Base-by-base conservation (phyloP, 805 yeast species). In the Kazachstania psychrophila region DNA sequence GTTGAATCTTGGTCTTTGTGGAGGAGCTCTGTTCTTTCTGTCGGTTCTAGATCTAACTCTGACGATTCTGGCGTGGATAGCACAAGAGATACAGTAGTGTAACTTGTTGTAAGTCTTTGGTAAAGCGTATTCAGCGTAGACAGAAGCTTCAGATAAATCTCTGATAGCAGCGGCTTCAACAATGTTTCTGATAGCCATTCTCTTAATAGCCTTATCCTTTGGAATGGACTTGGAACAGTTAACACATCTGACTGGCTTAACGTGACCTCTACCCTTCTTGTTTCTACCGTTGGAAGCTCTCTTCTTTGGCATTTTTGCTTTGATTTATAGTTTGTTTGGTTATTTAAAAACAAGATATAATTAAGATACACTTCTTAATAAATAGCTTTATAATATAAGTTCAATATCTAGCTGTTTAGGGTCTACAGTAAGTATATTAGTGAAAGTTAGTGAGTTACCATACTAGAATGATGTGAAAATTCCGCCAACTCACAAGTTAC, bases 271-370 rank as follows among this genome's bases (percentile, higher is more conserved):
- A 70, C 97, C 97, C 78, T 86, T 87, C 94, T 92, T 92, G 92
- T 92, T 92, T 80, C 98, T 89, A 81, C 98, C 98, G 96, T 88
- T 87, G 92, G 96, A 86, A 73, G 97, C 86, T 88, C 98, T 89
- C 97, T 92, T 92, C 86, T 92, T 92, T 74, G 98, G 97, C 98
- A 92, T 92, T 54, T 71, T 31, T 31, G 19, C 20, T 5, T 31
- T 22, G 3, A 14, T 9, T 18, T n/a, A 20, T 24, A 9, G 11
- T 24, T 8, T 24, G 27, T 8, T 24, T n/a, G 14, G 6, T 11
- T 24, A 22, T 22, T 10, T 22, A 22, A 22, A 22, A n/a, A n/a
- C n/a, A n/a, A n/a, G n/a, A n/a, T n/a, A n/a, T n/a, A n/a, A n/a
- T n/a, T n/a, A n/a, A n/a, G n/a, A n/a, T n/a, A n/a, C n/a, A n/a